Percentiles rank a stretch among this genome's conserved stretches.
These are phyloP conservation scores for Coemansia sp. DNA, from an alignment of 192 early-diverging fungal species.

Conservation along the genomic window DNA sequence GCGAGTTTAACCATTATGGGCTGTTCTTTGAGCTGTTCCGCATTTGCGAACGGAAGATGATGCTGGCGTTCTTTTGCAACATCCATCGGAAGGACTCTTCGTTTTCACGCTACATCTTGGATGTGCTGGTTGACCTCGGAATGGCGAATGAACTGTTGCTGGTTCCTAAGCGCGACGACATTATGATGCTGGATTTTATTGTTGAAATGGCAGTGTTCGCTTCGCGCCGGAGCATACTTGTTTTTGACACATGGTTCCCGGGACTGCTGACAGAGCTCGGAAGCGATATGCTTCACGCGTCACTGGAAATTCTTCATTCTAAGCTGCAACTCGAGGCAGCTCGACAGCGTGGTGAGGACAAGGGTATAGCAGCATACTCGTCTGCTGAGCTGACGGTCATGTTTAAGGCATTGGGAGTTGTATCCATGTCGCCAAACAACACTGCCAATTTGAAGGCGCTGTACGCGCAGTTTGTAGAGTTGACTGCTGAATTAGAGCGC, in stretches of 20 bases:
- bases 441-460: constrained; percentile 55
- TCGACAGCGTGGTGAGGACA: constrained; percentile 51
- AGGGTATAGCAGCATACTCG: constrained; percentile 26
- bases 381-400: constrained; percentile 47
- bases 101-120: constrained; percentile 37
- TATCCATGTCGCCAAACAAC: constrained; percentile 51
- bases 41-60: constrained; percentile 48
- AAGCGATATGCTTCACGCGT: constrained; percentile 47
- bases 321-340: constrained; percentile 53
- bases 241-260: constrained; percentile 53
- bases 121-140: constrained; percentile 43
- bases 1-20: constrained; percentile 29
- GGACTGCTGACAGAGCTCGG: constrained; percentile 47
- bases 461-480: constrained; percentile 48
- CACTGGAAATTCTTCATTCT: constrained; percentile 50
- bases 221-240: constrained; percentile 48
- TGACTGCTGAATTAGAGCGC: constrained; percentile 39
- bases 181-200: constrained; percentile 54
- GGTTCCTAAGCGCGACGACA: constrained; percentile 50
- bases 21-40: constrained; percentile 56
- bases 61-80: constrained; percentile 52
- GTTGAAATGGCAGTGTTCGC: constrained; percentile 54
- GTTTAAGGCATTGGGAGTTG: constrained; percentile 38
- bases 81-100: constrained; percentile 48
- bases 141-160: constrained; percentile 45